Evolutionary conservation across 495 filamentous ascomycete genomes (phyloP), one percentile per base, ranked within the genome.

Genomic region (Penicillium manginii): DNA sequence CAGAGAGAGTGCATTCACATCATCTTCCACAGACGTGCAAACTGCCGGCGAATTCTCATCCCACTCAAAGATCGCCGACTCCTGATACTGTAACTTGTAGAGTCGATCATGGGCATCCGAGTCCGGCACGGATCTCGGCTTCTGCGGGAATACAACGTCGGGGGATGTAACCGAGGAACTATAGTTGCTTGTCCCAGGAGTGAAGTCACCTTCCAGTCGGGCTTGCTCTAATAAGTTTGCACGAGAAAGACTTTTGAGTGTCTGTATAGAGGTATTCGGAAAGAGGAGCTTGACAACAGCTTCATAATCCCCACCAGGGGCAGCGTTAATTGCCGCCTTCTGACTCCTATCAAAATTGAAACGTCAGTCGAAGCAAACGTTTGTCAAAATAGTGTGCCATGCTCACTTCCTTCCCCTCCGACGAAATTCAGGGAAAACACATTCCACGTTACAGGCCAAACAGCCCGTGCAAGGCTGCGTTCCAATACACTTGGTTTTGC

Each of bases 401-500:
- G n/a, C 40, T 18, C 12, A 43, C 54, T 62, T 58, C 54, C 54
- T 52, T 2, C 59, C 59, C 50, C 59, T 49, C 35, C 59, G 59
- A 17, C 59, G 59, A 35, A 31, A 56, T 32, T 61, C 54, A 10
- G 59, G 59, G 26, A 61, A 61, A n/a, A 57, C 50, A 43, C 59
- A 61, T 49, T 57, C 49, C 14, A 57, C 59, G 32, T 61, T 61
- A 21, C 59, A 61, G 4, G 59, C 59, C n/a, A 57, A 19, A 50
- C 59, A 61, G 3, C 59, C 59, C 12, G 59, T 57, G 22, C 59
- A 61, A 22, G 59, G 59, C 12, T 57, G 54, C 2, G 59, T 61
- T 22, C 59, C 59, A 17, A 61, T 32, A 22, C 59, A 61, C 45
- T 61, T 61, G 9, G 59, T 61, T 22, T 61, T 61, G 37, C 59